A percentile compares a stretch with the other conserved stretches of the same genome.
phyloP scores from a whole-genome alignment of 257 asterid species.

The Cruciata laevipes region DNA sequence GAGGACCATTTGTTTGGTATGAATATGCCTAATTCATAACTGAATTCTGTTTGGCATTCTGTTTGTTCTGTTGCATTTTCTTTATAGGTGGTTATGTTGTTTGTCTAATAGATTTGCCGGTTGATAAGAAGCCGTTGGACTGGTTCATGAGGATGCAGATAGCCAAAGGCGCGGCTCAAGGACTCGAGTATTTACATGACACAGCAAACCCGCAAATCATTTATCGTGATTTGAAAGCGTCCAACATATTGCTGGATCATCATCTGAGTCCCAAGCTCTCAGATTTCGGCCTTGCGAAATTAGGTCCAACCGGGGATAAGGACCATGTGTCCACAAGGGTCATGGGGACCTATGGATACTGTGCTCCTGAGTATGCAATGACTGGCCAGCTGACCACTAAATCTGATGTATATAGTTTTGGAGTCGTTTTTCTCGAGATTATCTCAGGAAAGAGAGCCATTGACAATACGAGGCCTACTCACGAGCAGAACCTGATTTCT shows the following conservation, averaged over 20 bases:
- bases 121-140: slow-evolving; percentile 30
- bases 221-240: slow-evolving; percentile 40
- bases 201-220: slow-evolving; percentile 36
- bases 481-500: slow-evolving; percentile 35
- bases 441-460: slow-evolving; percentile 45
- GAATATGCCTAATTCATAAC: neutral
- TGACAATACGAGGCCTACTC: slow-evolving; percentile 31
- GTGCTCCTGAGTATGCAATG: slow-evolving; percentile 45
- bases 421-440: slow-evolving; percentile 42
- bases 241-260: slow-evolving; percentile 33
- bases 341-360: slow-evolving; percentile 44
- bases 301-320: slow-evolving; percentile 31
- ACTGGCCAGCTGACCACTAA: slow-evolving; percentile 34
- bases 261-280: slow-evolving; percentile 35
- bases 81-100: slow-evolving; percentile 8
- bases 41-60: neutral
- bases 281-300: slow-evolving; percentile 45
- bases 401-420: slow-evolving; percentile 45
- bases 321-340: slow-evolving; percentile 41
- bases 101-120: slow-evolving; percentile 21
- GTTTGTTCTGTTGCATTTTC: neutral
- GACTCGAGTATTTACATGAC: slow-evolving; percentile 41
- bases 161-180: slow-evolving; percentile 41
- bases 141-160: slow-evolving; percentile 41
- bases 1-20: slow-evolving; percentile 70